These are phyloP conservation scores for Pouteria glomerata DNA, from an alignment of 148 eudicot genomes.

Conservation along the genomic window DNA sequence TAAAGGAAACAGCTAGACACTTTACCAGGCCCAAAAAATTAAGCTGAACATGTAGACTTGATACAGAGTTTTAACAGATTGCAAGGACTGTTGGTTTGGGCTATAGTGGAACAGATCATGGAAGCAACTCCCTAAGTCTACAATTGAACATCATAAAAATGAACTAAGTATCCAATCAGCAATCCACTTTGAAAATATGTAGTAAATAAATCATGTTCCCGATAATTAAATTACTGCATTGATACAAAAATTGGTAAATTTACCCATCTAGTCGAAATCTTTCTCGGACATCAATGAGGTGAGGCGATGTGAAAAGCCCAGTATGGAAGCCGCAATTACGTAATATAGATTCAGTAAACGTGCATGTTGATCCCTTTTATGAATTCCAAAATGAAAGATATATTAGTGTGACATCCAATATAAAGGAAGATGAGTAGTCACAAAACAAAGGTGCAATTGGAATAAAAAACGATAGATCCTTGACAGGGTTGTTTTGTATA, in stretches of 20 bases:
- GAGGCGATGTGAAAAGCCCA: constrained; percentile 97
- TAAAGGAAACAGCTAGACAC: not conserved
- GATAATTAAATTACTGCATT: not conserved
- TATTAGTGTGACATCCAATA: constrained; percentile 12
- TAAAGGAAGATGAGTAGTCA: not conserved
- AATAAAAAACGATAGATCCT: not conserved
- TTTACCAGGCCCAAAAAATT: not conserved
- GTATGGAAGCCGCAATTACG: constrained; percentile 89
- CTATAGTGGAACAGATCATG: not conserved
- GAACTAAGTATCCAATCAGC: not conserved
- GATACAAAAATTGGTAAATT: constrained; percentile 13
- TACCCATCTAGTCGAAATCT: constrained; percentile 93
- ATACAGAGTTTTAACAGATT: not conserved
- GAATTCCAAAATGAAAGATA: constrained; percentile 9
- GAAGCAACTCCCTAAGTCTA: not conserved
- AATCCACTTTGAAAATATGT: not conserved
- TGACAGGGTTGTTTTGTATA: not conserved
- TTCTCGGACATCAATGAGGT: constrained; percentile 95
- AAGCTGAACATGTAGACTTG: not conserved
- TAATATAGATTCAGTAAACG: constrained; percentile 76
- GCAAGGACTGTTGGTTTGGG: not conserved
- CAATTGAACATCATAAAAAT: not conserved
- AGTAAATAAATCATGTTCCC: not conserved
- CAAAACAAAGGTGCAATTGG: not conserved
- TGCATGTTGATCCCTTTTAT: constrained; percentile 90